Base-by-base conservation (phyloP, 2,329 filamentous ascomycete genomes). In the Fusarium sambucinum region DNA sequence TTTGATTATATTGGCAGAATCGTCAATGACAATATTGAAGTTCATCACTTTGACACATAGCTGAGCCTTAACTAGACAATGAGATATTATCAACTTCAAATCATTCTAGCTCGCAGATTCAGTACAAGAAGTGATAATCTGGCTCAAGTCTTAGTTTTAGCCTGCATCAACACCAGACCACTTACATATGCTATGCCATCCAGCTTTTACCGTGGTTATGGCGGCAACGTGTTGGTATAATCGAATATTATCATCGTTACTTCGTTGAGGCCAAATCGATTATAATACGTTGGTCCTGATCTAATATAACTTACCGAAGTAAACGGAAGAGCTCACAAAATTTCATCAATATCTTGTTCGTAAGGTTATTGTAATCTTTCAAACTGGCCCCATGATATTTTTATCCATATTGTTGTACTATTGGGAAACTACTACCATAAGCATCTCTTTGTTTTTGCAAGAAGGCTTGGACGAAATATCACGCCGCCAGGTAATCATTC, bases 21-120 rank as follows among this genome's bases (percentile, higher is more conserved):
- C 47, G 63, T 41, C 37, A 45, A 13, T 48, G 17, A 33, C 45
- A 40, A 69, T 35, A 48, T 33, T 23, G 17, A 41, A n/a, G 47
- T 14, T 27, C 9, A 21, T 27, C 55, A 30, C 38, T 45, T 50
- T 38, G 29, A 35, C 12, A 23, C 23, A 19, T 45, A 59, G 37
- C 59, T 32, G 29, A 25, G 25, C 21, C 17, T 25, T 29, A 21
- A 21, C 35, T 40, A 27, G 19, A 59, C 29, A 52, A 42, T 33
- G 40, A 55, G 23, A 59, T 55, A 47, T 27, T 19, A 13, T 37
- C 33, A 32, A 17, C 35, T 27, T 42, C 16, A 23, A 35, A n/a
- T 16, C 7, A 23, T 33, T 17, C 10, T 23, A 6, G 6, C 21
- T 35, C 14, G 23, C 8, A 9, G 13, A 19, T 3, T 16, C 19